Evolutionary conservation across 2,329 filamentous ascomycete species (phyloP).

Genomic region (Fusarium sororula): DNA sequence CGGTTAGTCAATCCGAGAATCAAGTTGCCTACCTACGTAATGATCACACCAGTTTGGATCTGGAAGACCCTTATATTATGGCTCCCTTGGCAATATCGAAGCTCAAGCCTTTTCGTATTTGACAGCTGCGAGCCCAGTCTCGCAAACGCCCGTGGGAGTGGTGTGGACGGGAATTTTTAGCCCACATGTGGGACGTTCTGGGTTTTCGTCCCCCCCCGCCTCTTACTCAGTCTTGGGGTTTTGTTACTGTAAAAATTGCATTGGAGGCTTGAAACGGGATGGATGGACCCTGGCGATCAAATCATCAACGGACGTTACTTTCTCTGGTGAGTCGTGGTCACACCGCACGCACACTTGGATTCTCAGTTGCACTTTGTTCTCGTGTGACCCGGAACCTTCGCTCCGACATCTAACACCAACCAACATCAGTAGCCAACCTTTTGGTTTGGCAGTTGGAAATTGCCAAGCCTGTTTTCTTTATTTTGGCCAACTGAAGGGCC

Average conservation of each 20-base stretch:
- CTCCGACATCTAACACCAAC: constrained; percentile 9
- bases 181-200: constrained; percentile 22
- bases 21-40: background rate
- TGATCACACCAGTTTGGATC: background rate
- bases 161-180: constrained; percentile 5
- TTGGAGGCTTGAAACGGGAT: constrained; percentile 6
- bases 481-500: background rate
- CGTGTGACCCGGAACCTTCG: constrained; percentile 22
- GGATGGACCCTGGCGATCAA: constrained; percentile 39
- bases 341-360: constrained; percentile 2
- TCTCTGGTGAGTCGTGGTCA: background rate
- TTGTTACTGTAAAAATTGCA: background rate
- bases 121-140: background rate
- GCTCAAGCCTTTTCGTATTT: background rate
- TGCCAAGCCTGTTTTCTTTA: constrained; percentile 4
- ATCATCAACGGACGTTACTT: constrained; percentile 16
- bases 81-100: background rate
- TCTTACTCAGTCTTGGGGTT: background rate
- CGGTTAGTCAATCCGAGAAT: background rate
- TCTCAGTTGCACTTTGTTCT: background rate
- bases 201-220: background rate
- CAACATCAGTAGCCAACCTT: background rate
- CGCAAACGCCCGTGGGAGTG: background rate
- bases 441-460: background rate
- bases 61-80: background rate